phyloP scores from a whole-genome alignment of 2,329 filamentous ascomycete genomes.

The Apiospora sp. region DNA sequence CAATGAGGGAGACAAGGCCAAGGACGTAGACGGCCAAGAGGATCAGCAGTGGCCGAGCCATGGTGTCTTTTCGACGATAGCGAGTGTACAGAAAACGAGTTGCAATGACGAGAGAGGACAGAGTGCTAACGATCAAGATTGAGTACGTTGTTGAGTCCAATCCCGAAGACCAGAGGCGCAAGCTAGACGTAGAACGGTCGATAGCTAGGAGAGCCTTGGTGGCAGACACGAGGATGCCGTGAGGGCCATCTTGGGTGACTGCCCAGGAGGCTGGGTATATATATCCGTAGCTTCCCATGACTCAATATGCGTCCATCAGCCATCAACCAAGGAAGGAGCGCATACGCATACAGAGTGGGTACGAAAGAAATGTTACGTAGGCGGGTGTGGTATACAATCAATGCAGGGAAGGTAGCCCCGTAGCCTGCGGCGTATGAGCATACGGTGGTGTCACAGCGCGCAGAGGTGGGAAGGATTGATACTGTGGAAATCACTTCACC shows the following conservation, averaged over 20 bases:
- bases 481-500: background rate
- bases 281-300: background rate
- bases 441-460: background rate
- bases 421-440: background rate
- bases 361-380: slow-evolving; percentile 9
- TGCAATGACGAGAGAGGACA: slow-evolving; percentile 21
- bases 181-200: background rate
- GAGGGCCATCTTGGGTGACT: background rate
- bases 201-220: background rate
- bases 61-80: slow-evolving; percentile 23
- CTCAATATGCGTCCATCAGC: background rate
- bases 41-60: slow-evolving; percentile 25
- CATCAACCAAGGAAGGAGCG: background rate
- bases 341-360: slow-evolving; percentile 2
- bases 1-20: slow-evolving; percentile 23
- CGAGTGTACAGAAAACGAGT: slow-evolving; percentile 20
- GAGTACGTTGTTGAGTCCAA: background rate
- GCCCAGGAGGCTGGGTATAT: slow-evolving; percentile 3
- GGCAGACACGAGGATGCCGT: background rate
- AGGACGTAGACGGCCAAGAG: slow-evolving; percentile 26
- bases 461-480: background rate
- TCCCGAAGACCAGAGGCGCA: background rate
- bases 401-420: background rate
- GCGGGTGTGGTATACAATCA: background rate
- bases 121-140: slow-evolving; percentile 7